Conservation (phyloP, 768 basidiomycete genomes). For the Suillus brevipes region DNA sequence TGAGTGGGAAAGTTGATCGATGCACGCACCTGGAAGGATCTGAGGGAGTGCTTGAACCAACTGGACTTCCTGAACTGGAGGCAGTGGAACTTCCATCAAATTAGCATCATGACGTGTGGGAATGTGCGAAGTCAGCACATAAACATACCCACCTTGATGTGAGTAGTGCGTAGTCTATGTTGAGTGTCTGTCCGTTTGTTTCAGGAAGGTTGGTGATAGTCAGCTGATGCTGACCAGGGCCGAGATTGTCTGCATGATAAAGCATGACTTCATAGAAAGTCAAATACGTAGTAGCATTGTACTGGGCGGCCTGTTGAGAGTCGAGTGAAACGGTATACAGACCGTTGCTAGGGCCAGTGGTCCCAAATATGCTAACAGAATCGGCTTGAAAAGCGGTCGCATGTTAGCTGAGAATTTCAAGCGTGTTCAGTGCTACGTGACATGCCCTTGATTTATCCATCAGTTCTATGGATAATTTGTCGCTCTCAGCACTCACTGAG, state of each 20-base stretch:
- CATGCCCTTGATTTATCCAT: constrained; percentile 26
- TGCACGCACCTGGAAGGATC: constrained; percentile 7
- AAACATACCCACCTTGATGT: constrained; percentile 18
- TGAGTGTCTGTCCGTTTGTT: constrained; percentile 19
- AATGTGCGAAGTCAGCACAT: background rate
- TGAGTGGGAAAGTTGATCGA: too few relatives aligned
- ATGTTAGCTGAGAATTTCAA: background rate
- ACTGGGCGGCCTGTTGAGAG: constrained; percentile 16
- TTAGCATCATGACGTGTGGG: background rate
- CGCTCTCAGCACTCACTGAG: constrained; percentile 30
- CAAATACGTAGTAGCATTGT: constrained; percentile 13
- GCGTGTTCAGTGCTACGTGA: background rate
- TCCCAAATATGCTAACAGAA: constrained; percentile 46
- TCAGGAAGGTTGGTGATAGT: constrained; percentile 34
- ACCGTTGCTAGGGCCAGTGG: constrained; percentile 37
- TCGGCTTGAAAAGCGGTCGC: constrained; percentile 32
- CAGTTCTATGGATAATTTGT: background rate
- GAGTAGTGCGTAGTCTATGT: constrained; percentile 37
- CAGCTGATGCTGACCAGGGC: constrained; percentile 39
- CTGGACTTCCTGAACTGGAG: background rate
- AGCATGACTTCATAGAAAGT: constrained; percentile 30
- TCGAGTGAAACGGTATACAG: constrained; percentile 39
- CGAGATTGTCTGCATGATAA: constrained; percentile 39
- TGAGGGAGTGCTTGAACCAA: background rate
- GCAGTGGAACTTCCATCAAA: background rate